Evolutionary conservation across 2,329 filamentous ascomycete species (phyloP), one percentile per base, ranked within the genome.

Genomic region (Amauroascus verrucosus): DNA sequence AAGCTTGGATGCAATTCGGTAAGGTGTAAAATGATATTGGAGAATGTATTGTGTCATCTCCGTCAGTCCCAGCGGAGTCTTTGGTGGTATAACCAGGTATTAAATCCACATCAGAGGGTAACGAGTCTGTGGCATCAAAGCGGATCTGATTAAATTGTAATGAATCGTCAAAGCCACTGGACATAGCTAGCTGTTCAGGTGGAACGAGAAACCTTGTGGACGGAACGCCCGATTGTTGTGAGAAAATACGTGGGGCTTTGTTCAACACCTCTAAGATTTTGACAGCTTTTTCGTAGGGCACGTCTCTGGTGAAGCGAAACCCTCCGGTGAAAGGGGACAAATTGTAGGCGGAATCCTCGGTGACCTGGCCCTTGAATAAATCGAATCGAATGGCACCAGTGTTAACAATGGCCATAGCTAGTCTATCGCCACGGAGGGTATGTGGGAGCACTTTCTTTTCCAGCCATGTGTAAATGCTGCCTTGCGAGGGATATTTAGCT

Each of bases 371-470:
- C 67, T 91, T 82, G 76, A 96, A 95, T 57, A 98, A 86, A 67
- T 98, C 93, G 68, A 97, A 98, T 43, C 93, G 86, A 59, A 98
- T 82, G 2, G 86, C 87, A 24, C 93, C 93, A 0, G 88, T 95
- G 69, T 98, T 98, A 53, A 86, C 76, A 48, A 97, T 80, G 28
- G 84, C 82, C 9, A 97, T 71, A 2, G 64, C 61, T 6, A 81
- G 78, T 8, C 88, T 77, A 38, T 78, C 75, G 22, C 77, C 73
- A 3, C 84, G 76, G 30, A 76, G 71, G 1, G 84, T 72, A 41
- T 79, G 79, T 0, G 88, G 87, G 0, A 97, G 74, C 0, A 96
- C 81, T 53, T 86, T 71, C 5, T 84, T 76, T 58, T 86, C 81
- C 9, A 98, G 78, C 83, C 86, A 90, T 2, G 81, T 82, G 64